Base-by-base conservation (phyloP, 371 early-diverging fungal genomes). In the Coemansia sp. region DNA sequence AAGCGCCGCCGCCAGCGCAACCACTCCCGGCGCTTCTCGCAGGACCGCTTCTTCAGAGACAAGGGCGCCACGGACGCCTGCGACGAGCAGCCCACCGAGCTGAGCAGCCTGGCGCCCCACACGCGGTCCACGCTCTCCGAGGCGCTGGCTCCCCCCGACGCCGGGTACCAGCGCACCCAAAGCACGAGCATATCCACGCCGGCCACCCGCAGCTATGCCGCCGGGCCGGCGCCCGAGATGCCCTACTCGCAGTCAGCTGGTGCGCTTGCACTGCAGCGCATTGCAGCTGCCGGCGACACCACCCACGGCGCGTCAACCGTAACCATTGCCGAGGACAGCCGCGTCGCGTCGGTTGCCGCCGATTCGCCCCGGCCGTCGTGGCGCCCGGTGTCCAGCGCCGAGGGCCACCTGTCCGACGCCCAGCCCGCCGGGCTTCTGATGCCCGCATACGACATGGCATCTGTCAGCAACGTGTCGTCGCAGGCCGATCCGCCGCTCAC, bases 1-100 rank as follows among this genome's bases (percentile, higher is more conserved):
- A 72, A 75, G 56, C 54, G 76, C 16, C 72, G 60, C 26, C 53
- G 76, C n/a, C 76, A 76, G 57, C 65, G 65, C 33, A 74, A 61
- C 39, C 75, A 74, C 40, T 59, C 54, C 26, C 70, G 75, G 35
- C 65, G 71, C 9, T 74, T 69, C 48, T 74, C 75, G 7, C 75
- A 69, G 51, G 71, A 69, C 14, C 75, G 75, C 26, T 74, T 74
- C 36, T 74, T 74, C 47, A 61, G 50, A 35, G 65, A 74, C 12
- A 69, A 64, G 20, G 42, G 58, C 7, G 59, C 58, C n/a, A 45
- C 43, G 7, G 61, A 61, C 40, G 39, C 30, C 40, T 31, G 5
- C 16, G 45, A 35, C 12, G 34, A 30, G 51, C 51, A 30, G 14
- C 51, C 51, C 7, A 45, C 16, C 45, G 16, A 16, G 16, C 2